Percentiles rank a stretch among this genome's conserved stretches.
Conservation (phyloP, 495 filamentous ascomycete genomes). For the Penicillium verhagenii region DNA sequence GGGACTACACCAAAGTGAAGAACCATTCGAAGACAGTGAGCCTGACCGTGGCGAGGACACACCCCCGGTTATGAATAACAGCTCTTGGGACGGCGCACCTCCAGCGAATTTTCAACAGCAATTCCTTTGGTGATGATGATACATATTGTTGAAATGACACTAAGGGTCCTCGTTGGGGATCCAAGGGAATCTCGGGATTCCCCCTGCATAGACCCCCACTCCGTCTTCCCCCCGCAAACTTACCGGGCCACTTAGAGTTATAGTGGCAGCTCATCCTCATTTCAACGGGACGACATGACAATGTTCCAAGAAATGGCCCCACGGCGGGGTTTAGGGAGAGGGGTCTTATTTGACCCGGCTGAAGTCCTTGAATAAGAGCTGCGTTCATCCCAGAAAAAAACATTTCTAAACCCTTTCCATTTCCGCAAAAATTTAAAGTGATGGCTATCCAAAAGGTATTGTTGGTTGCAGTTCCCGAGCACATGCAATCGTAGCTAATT, state of each 20-base stretch:
- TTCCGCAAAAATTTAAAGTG: background rate
- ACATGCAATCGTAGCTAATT: background rate
- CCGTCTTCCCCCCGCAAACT: background rate
- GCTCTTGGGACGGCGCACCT: constrained; percentile 35
- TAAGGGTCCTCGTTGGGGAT: background rate
- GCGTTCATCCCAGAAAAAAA: too few species aligned
- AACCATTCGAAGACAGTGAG: background rate
- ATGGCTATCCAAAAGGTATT: constrained; percentile 27
- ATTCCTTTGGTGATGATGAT: constrained; percentile 34
- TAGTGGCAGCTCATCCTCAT: background rate
- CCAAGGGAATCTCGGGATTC: constrained; percentile 8
- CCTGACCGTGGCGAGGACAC: background rate
- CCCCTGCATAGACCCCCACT: constrained; percentile 11
- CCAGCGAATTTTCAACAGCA: constrained; percentile 35
- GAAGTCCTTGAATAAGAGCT: background rate
- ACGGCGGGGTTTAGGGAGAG: constrained; percentile 12
- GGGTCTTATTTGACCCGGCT: background rate
- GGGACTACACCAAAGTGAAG: background rate
- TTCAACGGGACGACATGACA: background rate
- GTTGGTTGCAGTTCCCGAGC: background rate
- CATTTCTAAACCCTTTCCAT: too few species aligned
- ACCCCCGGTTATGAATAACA: too few species aligned
- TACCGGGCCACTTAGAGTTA: background rate
- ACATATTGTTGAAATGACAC: too few species aligned
- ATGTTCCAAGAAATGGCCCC: constrained; percentile 8